A percentile compares a stretch with the other conserved stretches of the same genome.
These are phyloP conservation scores for Dendrocalamus sinicus DNA, from an alignment of 176 grass and related monocot genomes.

Conservation along the genomic window DNA sequence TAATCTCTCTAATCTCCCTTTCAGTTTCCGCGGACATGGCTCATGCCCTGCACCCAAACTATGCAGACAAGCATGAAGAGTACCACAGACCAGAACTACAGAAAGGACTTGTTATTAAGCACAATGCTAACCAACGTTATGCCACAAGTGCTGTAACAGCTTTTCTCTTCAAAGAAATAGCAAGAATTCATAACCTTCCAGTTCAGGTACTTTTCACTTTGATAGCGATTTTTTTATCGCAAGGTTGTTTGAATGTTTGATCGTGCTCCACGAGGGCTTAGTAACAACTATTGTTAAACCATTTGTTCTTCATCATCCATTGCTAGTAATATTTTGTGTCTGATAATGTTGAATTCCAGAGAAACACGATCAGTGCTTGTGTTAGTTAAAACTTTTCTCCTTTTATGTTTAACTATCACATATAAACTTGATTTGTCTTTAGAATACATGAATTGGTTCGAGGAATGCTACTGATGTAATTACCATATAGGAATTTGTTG, in stretches of 20 bases:
- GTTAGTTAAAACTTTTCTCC: neutral
- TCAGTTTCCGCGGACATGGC: conserved; percentile 95
- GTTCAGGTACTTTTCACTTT: conserved; percentile 65
- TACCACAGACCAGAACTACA: conserved; percentile 82
- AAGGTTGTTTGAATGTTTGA: neutral
- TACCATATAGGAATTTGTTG: conserved; percentile 80
- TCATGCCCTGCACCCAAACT: conserved; percentile 91
- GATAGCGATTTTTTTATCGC: neutral
- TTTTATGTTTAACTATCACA: neutral
- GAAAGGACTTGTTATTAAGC: conserved; percentile 92
- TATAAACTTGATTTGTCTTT: neutral
- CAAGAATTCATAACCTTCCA: conserved; percentile 72
- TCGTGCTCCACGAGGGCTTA: neutral
- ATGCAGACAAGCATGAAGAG: conserved; percentile 91
- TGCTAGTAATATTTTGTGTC: neutral
- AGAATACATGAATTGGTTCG: neutral
- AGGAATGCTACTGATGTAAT: neutral
- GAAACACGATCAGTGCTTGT: neutral
- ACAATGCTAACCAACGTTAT: conserved; percentile 96
- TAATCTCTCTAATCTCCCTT: conserved; percentile 17
- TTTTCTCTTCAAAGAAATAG: conserved; percentile 97
- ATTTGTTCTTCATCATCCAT: neutral
- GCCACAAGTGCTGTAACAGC: conserved; percentile 92
- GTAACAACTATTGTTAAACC: neutral
- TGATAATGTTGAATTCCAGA: neutral